These are phyloP conservation scores for Saprolegnia diclina DNA, from an alignment of 352 stramenopile genomes.

Conservation along the genomic window DNA sequence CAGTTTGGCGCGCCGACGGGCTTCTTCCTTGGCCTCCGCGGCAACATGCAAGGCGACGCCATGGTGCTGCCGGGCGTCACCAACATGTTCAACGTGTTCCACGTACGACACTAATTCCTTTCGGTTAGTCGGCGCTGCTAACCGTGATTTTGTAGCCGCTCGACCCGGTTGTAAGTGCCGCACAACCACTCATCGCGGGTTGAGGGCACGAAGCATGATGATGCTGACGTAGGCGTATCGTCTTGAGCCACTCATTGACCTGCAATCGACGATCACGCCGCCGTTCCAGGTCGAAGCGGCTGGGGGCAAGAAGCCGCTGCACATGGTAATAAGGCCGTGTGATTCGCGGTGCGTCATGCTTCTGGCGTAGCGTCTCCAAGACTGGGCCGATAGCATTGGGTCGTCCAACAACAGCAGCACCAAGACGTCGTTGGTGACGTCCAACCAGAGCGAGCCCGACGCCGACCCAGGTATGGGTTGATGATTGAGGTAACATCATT, in stretches of 20 bases:
- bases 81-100: slow-evolving; percentile 93
- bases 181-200: too few species aligned
- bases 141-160: slow-evolving; percentile 68
- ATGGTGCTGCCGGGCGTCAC: slow-evolving; percentile 77
- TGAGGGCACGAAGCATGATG: neutral
- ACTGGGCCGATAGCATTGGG: slow-evolving; percentile 1
- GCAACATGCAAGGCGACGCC: slow-evolving; percentile 58
- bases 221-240: slow-evolving; percentile 89
- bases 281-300: neutral
- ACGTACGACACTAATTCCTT: slow-evolving; percentile 31
- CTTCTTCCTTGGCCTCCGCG: slow-evolving; percentile 89
- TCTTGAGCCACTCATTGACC: slow-evolving; percentile 87
- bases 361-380: neutral
- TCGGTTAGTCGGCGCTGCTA: neutral
- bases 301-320: neutral
- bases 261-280: slow-evolving; percentile 3
- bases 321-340: neutral
- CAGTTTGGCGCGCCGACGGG: slow-evolving; percentile 87
- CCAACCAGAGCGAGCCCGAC: slow-evolving; percentile 1
- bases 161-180: slow-evolving; percentile 73
- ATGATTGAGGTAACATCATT: neutral
- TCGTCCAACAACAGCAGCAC: slow-evolving; percentile 1
- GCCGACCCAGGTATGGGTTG: neutral
- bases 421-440: too few species aligned
- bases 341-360: neutral